These are phyloP conservation scores for Talinum fruticosum DNA, from an alignment of 148 eudicot genomes.

Conservation along the genomic window DNA sequence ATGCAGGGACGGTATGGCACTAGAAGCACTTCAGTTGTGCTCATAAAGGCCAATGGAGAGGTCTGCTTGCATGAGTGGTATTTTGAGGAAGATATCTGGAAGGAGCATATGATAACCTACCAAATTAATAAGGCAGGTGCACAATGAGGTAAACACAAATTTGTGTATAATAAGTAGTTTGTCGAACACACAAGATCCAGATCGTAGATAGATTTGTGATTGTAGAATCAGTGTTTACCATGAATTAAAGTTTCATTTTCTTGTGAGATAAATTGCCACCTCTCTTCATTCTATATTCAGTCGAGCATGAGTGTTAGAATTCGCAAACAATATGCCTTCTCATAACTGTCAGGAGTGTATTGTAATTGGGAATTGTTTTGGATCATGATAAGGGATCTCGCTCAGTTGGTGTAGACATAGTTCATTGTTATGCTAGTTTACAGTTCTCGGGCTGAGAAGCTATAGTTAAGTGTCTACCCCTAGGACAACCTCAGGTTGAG, in stretches of 20 bases:
- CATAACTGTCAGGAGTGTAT: too few relatives aligned
- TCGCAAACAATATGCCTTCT: too few relatives aligned
- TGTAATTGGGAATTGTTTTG: too few relatives aligned
- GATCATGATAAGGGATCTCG: too few relatives aligned
- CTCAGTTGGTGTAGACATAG: too few relatives aligned
- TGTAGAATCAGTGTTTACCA: too few relatives aligned
- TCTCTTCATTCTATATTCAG: too few relatives aligned
- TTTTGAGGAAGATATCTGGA: slow-evolving; percentile 56
- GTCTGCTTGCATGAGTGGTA: slow-evolving; percentile 57
- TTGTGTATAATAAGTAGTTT: not conserved
- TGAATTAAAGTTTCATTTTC: not conserved
- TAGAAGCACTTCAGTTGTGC: slow-evolving; percentile 61
- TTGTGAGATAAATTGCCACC: not conserved
- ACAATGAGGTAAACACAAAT: not conserved
- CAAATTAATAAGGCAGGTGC: slow-evolving; percentile 29
- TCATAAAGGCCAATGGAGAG: slow-evolving; percentile 43
- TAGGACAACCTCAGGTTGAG: too few relatives aligned
- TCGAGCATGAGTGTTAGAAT: too few relatives aligned
- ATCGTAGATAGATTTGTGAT: not conserved
- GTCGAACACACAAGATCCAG: not conserved
- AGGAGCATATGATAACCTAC: slow-evolving; percentile 45
- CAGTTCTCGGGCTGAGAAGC: too few relatives aligned
- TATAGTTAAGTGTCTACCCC: too few relatives aligned
- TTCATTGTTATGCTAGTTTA: too few relatives aligned
- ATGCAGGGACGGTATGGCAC: slow-evolving; percentile 79